Conservation (phyloP, 179 eudicot genomes). For the Silene noctiflora region DNA sequence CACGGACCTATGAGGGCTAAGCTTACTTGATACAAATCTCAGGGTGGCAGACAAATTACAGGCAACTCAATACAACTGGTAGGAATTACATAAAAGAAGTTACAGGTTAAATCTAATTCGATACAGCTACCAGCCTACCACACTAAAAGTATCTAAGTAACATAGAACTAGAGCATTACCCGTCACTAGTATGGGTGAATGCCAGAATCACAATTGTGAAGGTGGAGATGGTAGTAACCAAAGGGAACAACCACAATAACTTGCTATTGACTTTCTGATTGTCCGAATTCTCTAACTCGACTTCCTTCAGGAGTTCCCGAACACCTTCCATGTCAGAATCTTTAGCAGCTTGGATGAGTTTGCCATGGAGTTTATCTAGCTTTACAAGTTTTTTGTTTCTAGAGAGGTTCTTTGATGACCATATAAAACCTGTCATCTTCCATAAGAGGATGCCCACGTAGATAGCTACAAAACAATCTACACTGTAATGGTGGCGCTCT, state of each 20-base stretch:
- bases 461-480: slow-evolving; percentile 78
- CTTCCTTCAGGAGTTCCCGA: slow-evolving; percentile 65
- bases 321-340: slow-evolving; percentile 78
- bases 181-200: slow-evolving; percentile 63
- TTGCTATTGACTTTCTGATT: slow-evolving; percentile 30
- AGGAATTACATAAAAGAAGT: background rate
- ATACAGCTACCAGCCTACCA: too few relatives aligned
- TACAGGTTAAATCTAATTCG: background rate
- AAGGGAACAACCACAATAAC: slow-evolving; percentile 66
- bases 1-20: background rate
- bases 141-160: too few relatives aligned
- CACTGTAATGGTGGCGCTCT: slow-evolving; percentile 90
- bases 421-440: slow-evolving; percentile 81
- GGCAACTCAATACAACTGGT: slow-evolving; percentile 4
- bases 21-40: slow-evolving; percentile 3
- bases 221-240: slow-evolving; percentile 56
- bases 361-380: slow-evolving; percentile 66
- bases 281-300: slow-evolving; percentile 45
- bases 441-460: slow-evolving; percentile 86
- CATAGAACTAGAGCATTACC: slow-evolving; percentile 36
- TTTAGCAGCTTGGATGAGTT: slow-evolving; percentile 78
- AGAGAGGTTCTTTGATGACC: slow-evolving; percentile 50
- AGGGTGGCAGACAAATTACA: background rate
- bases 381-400: slow-evolving; percentile 45
- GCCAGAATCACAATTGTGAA: slow-evolving; percentile 70